Conservation (phyloP, 2,329 filamentous ascomycete species). For the Colletotrichum euphorbiae region DNA sequence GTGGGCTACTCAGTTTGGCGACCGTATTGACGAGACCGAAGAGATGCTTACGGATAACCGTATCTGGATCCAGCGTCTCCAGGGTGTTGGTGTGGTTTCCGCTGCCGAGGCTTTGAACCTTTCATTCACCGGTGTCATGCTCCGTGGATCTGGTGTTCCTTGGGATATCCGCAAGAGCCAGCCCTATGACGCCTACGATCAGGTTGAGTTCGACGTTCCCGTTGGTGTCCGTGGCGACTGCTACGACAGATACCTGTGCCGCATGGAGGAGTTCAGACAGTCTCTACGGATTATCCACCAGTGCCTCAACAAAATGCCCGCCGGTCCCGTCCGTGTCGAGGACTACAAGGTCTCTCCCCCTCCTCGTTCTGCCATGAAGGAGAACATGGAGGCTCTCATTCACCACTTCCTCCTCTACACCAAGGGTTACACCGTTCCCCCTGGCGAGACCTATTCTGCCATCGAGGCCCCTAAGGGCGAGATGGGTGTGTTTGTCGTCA, state of each 20-base stretch:
- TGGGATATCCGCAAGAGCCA: constrained; percentile 97
- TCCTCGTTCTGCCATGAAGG: constrained; percentile 98
- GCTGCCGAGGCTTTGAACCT: constrained; percentile 97
- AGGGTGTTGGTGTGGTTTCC: constrained; percentile 90
- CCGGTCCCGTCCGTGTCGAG: constrained; percentile 92
- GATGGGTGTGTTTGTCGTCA: constrained; percentile 98
- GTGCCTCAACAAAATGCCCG: constrained; percentile 98
- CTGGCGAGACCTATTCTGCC: constrained; percentile 96
- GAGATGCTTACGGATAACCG: constrained; percentile 99
- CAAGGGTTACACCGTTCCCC: constrained; percentile 97
- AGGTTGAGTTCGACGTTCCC: constrained; percentile 98
- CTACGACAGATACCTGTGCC: constrained; percentile 98
- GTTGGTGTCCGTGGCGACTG: constrained; percentile 98
- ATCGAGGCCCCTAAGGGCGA: constrained; percentile 99
- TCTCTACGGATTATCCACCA: constrained; percentile 98
- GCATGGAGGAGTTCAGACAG: constrained; percentile 99
- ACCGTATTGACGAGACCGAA: constrained; percentile 98
- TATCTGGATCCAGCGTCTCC: constrained; percentile 96
- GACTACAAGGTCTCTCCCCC: constrained; percentile 99
- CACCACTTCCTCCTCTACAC: constrained; percentile 99
- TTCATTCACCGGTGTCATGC: constrained; percentile 97
- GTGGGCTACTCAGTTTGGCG: constrained; percentile 98
- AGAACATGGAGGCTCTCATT: constrained; percentile 99
- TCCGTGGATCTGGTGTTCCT: constrained; percentile 93
- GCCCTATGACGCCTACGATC: constrained; percentile 96